A percentile compares a stretch with the other conserved stretches of the same genome.
Evolutionary conservation across 2,329 filamentous ascomycete genomes (phyloP).

Genomic region (Penicillium hesseltinei): DNA sequence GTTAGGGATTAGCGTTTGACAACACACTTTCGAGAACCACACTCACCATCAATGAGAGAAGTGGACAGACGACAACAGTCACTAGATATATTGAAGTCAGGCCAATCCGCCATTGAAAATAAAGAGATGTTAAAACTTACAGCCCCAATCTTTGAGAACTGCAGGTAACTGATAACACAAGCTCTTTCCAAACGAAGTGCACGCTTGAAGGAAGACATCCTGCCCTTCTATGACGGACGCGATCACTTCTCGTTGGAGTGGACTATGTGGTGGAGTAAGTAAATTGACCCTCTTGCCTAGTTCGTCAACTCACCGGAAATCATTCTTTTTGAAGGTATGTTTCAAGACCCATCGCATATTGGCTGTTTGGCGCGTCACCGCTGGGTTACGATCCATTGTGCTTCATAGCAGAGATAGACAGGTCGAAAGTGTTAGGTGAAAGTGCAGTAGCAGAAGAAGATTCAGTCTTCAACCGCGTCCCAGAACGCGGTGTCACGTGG

Average conservation of each 20-base stretch:
- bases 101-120: neutral
- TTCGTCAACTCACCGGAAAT: slow-evolving; percentile 60
- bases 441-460: neutral
- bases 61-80: slow-evolving; percentile 84
- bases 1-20: slow-evolving; percentile 1
- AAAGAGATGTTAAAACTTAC: slow-evolving; percentile 50
- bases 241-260: slow-evolving; percentile 85
- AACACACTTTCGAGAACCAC: neutral
- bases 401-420: slow-evolving; percentile 21
- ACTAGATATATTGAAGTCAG: slow-evolving; percentile 50
- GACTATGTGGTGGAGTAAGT: slow-evolving; percentile 49
- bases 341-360: slow-evolving; percentile 74
- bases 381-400: slow-evolving; percentile 28
- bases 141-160: slow-evolving; percentile 74
- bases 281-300: neutral
- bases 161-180: slow-evolving; percentile 90
- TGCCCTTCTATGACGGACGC: slow-evolving; percentile 73
- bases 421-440: neutral
- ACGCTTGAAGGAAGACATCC: slow-evolving; percentile 90
- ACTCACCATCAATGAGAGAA: slow-evolving; percentile 81
- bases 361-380: slow-evolving; percentile 32
- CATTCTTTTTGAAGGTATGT: slow-evolving; percentile 68
- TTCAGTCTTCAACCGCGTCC: neutral
- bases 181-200: slow-evolving; percentile 77
- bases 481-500: slow-evolving; percentile 31